These are phyloP conservation scores for Phytopythium chamaehyphon DNA, from an alignment of 352 stramenopile species.

Conservation along the genomic window DNA sequence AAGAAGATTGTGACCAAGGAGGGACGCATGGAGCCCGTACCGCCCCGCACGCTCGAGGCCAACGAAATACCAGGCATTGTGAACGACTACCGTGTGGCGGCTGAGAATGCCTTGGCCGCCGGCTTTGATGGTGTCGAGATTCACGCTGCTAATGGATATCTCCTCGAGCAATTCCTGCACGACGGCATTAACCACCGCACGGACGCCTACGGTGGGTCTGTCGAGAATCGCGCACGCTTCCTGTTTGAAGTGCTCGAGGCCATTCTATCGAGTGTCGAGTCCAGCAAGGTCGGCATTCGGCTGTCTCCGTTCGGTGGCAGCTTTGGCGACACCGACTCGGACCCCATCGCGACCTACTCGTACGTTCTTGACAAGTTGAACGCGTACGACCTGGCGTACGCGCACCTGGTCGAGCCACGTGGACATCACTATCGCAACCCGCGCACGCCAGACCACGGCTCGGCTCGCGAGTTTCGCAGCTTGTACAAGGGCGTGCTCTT, in stretches of 20 bases:
- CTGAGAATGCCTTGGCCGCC: slow-evolving; percentile 59
- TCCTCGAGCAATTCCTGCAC: slow-evolving; percentile 91
- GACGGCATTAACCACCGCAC: slow-evolving; percentile 77
- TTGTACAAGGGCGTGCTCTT: slow-evolving; percentile 64
- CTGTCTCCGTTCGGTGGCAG: slow-evolving; percentile 42
- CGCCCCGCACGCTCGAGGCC: slow-evolving; percentile 55
- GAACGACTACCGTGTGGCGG: slow-evolving; percentile 63
- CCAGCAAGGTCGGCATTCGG: slow-evolving; percentile 36
- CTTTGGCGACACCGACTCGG: slow-evolving; percentile 44
- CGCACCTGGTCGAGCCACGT: slow-evolving; percentile 56
- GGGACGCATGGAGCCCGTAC: slow-evolving; percentile 34
- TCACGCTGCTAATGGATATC: slow-evolving; percentile 89
- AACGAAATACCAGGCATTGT: slow-evolving; percentile 73
- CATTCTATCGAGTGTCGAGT: slow-evolving; percentile 32
- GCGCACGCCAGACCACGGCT: slow-evolving; percentile 33
- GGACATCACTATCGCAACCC: slow-evolving; percentile 35
- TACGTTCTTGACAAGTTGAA: slow-evolving; percentile 55
- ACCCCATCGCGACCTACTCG: slow-evolving; percentile 42
- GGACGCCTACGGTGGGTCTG: slow-evolving; percentile 82
- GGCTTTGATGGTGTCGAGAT: slow-evolving; percentile 91
- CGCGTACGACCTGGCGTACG: slow-evolving; percentile 52
- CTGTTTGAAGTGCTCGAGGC: slow-evolving; percentile 70
- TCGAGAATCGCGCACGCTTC: slow-evolving; percentile 83
- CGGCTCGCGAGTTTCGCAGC: slow-evolving; percentile 42
- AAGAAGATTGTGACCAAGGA: slow-evolving; percentile 43